A percentile compares a stretch with the other conserved stretches of the same genome.
Evolutionary conservation across 2,329 filamentous ascomycete genomes (phyloP).

Genomic region (Cladosporium sp.): DNA sequence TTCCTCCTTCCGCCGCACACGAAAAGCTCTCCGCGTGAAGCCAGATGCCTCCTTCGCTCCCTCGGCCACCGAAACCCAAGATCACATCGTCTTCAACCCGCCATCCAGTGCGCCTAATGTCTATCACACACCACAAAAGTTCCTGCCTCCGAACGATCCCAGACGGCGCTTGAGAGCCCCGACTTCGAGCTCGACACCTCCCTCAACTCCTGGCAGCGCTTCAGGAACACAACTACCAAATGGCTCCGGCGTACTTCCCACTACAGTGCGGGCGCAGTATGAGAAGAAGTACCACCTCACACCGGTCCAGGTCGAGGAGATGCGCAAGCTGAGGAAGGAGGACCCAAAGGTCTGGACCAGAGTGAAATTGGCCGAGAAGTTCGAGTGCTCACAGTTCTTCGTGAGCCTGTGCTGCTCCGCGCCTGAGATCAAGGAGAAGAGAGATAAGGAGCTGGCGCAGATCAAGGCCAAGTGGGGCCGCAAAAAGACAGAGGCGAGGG

Average conservation of each 20-base stretch:
- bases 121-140: constrained; percentile 65
- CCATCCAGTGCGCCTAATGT: constrained; percentile 63
- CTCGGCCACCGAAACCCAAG: constrained; percentile 39
- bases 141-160: constrained; percentile 61
- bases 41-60: constrained; percentile 46
- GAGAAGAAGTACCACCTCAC: constrained; percentile 64
- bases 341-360: constrained; percentile 63
- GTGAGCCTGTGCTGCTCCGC: constrained; percentile 60
- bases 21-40: constrained; percentile 48
- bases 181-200: constrained; percentile 31
- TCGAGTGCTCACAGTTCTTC: constrained; percentile 63
- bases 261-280: constrained; percentile 51
- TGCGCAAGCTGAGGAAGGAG: constrained; percentile 53
- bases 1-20: constrained; percentile 48
- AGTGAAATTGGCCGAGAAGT: constrained; percentile 60
- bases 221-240: constrained; percentile 27
- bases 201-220: constrained; percentile 22
- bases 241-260: constrained; percentile 40
- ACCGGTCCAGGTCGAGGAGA: constrained; percentile 59
- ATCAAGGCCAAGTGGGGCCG: constrained; percentile 62
- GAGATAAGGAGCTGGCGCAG: constrained; percentile 50
- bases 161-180: constrained; percentile 45
- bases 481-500: constrained; percentile 59
- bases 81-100: constrained; percentile 66
- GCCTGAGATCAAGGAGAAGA: constrained; percentile 44